These are phyloP conservation scores for Epichloe glyceriae DNA, from an alignment of 2,329 filamentous ascomycete species.

Conservation along the genomic window DNA sequence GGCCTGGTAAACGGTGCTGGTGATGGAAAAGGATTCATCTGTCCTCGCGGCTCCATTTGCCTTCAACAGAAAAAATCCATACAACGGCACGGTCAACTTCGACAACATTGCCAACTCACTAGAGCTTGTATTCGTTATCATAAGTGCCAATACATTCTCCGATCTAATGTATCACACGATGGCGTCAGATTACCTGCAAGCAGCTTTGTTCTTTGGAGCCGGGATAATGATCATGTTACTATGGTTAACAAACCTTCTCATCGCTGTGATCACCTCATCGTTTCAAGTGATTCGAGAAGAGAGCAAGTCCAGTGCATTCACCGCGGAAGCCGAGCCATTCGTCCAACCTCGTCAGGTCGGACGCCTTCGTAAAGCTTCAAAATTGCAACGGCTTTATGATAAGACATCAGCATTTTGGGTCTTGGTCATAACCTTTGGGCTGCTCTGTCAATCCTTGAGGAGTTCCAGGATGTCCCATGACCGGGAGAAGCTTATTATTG, in stretches of 20 bases:
- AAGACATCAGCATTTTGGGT: constrained; percentile 71
- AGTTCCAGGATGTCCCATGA: constrained; percentile 60
- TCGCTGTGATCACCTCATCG: constrained; percentile 95
- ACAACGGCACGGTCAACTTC: constrained; percentile 78
- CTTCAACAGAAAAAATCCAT: constrained; percentile 66
- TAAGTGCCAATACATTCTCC: constrained; percentile 95
- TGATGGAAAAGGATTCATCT: constrained; percentile 72
- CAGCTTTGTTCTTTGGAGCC: constrained; percentile 63
- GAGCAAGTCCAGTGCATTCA: constrained; percentile 87
- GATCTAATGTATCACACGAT: constrained; percentile 91
- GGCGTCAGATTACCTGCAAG: constrained; percentile 78
- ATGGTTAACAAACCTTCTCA: constrained; percentile 88
- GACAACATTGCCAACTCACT: constrained; percentile 89
- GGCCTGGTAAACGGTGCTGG: constrained; percentile 37
- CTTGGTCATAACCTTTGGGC: constrained; percentile 61
- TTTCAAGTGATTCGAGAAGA: constrained; percentile 98
- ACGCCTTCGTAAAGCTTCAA: constrained; percentile 23
- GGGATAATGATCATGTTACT: constrained; percentile 85
- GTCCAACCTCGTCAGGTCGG: constrained; percentile 25
- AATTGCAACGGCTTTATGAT: constrained; percentile 58
- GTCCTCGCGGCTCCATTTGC: constrained; percentile 71
- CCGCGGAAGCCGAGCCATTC: constrained; percentile 48
- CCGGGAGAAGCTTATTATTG: constrained; percentile 52
- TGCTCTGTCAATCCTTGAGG: constrained; percentile 66
- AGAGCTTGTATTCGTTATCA: constrained; percentile 92